Evolutionary conservation across 768 basidiomycete genomes (phyloP), one percentile per base, ranked within the genome.

Genomic region (Dentipellis sp.): DNA sequence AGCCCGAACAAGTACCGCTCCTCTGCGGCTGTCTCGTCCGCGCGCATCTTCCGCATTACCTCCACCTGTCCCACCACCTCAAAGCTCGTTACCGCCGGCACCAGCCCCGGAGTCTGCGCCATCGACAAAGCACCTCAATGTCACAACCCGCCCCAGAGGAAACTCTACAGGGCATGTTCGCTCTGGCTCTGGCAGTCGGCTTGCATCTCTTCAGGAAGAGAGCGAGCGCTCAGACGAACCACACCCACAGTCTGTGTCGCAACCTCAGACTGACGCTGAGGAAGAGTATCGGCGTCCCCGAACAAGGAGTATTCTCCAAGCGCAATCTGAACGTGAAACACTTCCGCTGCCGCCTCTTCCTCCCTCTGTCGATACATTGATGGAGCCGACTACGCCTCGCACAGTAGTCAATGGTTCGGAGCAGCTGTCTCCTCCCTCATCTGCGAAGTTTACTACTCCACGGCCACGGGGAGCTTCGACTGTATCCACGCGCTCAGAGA

Each of bases 291-390:
- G 61, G 52, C 57, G 34, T 9, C 48, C 48, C 19, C 62, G 56
- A 10, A 38, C 58, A 36, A 55, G 58, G 40, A 63, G 56, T 38
- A 55, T 59, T 35, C 35, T 57, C 19, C 54, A 57, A 38, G 56
- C 56, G 1, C 61, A 59, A 34, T 46, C 50, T 7, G 59, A 56
- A 38, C 47, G 58, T 10, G 51, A 83, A 42, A 81, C 80, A 9
- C 86, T 80, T 56, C 88, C 84, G 17, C 71, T 88, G 11, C 87
- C 86, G 16, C 84, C 84, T 46, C 67, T 86, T 50, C 86, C 84
- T 40, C 75, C 79, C 2, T 59, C 57, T 23, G 40, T n/a, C 49
- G 47, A 2, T 47, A 58, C 48, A 35, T 39, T 17, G 61, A 62
- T 6, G 49, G 52, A 23, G 48, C 56, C 22, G 50, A 49, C 52